Conservation (phyloP, 2,329 filamentous ascomycete species). For the Colletotrichum navitas region DNA sequence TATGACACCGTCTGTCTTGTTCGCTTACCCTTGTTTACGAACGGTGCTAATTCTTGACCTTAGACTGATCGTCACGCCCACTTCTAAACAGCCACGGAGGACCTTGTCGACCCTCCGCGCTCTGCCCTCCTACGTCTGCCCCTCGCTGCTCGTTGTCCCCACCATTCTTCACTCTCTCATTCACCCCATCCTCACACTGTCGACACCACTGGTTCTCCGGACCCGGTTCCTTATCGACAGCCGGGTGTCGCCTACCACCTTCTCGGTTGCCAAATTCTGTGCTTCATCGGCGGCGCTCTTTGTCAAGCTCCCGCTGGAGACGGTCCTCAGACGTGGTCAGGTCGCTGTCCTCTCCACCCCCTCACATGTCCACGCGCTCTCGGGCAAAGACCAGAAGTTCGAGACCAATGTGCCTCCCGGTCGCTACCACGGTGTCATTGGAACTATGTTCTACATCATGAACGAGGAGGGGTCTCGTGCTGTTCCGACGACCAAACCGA, state of each 20-base stretch:
- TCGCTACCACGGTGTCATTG: conserved; percentile 86
- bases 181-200: conserved; percentile 84
- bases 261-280: conserved; percentile 85
- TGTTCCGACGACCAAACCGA: conserved; percentile 51
- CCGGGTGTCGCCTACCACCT: conserved; percentile 82
- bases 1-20: conserved; percentile 53
- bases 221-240: conserved; percentile 88
- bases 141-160: conserved; percentile 79
- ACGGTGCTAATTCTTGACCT: conserved; percentile 46
- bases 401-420: conserved; percentile 86
- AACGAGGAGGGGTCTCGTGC: conserved; percentile 81
- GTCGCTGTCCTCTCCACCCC: conserved; percentile 75
- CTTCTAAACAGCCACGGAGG: conserved; percentile 79
- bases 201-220: conserved; percentile 86
- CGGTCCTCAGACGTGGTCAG: conserved; percentile 89
- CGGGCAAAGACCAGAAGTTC: conserved; percentile 57
- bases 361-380: conserved; percentile 63
- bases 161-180: conserved; percentile 88
- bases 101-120: conserved; percentile 82
- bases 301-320: conserved; percentile 90
- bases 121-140: conserved; percentile 82
- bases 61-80: conserved; percentile 86
- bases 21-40: too few species aligned
- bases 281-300: conserved; percentile 85
- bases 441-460: conserved; percentile 90